Conservation (phyloP, 495 filamentous ascomycete species). For the Neurospora sp. region DNA sequence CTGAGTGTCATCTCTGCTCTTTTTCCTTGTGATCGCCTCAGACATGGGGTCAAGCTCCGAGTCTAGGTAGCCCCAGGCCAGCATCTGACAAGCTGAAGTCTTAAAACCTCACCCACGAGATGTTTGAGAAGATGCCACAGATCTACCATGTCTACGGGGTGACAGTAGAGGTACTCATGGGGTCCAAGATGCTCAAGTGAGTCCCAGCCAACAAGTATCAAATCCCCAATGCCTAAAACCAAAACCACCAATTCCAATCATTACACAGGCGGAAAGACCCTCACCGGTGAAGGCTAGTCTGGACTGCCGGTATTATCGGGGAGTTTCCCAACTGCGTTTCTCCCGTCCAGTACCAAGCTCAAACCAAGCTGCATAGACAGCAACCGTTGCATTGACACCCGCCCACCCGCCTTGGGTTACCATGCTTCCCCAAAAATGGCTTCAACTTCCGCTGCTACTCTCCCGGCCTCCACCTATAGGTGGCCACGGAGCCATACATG, state of each 20-base stretch:
- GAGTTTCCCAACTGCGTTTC: neutral
- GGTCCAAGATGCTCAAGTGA: too few relatives aligned
- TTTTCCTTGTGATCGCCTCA: neutral
- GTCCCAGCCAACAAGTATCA: too few relatives aligned
- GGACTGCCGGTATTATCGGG: neutral
- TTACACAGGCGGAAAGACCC: too few relatives aligned
- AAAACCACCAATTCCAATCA: neutral
- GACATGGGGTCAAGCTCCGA: neutral
- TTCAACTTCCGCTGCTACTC: neutral
- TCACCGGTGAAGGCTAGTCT: too few relatives aligned
- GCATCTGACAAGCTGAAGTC: too few relatives aligned
- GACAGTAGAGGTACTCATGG: too few relatives aligned
- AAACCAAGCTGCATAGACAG: too few relatives aligned
- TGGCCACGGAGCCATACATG: neutral
- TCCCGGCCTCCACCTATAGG: too few relatives aligned
- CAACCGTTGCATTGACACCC: conserved; percentile 4
- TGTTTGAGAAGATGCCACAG: neutral
- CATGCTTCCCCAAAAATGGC: neutral
- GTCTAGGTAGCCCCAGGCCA: neutral
- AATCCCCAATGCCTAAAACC: too few relatives aligned
- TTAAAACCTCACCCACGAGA: too few relatives aligned
- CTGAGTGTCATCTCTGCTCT: neutral
- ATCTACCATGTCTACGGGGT: neutral
- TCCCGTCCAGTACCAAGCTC: too few relatives aligned
- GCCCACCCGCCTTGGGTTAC: neutral